Evolutionary conservation across 1,284 basidiomycete genomes (phyloP).

Genomic region (Dichomitus squalens): DNA sequence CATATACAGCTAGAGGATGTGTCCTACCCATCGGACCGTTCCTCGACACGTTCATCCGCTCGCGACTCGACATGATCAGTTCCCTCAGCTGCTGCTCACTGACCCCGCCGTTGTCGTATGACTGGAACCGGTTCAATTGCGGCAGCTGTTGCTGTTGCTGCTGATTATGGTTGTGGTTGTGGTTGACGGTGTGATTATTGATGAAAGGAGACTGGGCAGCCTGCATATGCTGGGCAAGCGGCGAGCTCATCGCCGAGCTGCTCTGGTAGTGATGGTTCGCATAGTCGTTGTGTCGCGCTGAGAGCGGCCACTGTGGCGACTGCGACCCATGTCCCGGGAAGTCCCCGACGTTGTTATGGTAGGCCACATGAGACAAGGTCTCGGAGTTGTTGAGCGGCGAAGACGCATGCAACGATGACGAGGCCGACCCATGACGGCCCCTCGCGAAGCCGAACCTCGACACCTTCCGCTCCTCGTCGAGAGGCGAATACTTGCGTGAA

Average conservation of each 20-base stretch:
- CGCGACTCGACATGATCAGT: conserved; percentile 69
- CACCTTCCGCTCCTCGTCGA: conserved; percentile 75
- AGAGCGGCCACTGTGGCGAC: conserved; percentile 46
- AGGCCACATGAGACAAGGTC: conserved; percentile 42
- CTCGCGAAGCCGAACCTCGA: conserved; percentile 87
- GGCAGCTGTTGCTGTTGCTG: conserved; percentile 27
- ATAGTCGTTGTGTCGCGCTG: conserved; percentile 44
- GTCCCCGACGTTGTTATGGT: conserved; percentile 45
- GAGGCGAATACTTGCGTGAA: conserved; percentile 34
- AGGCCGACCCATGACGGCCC: conserved; percentile 64
- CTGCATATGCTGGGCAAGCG: conserved; percentile 51
- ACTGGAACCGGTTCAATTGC: conserved; percentile 52
- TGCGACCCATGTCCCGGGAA: conserved; percentile 37
- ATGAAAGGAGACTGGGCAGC: conserved; percentile 33
- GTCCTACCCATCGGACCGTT: conserved; percentile 51
- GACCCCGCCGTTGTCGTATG: conserved; percentile 52
- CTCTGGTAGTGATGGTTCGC: conserved; percentile 36
- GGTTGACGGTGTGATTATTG: conserved; percentile 34
- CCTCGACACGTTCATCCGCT: conserved; percentile 43
- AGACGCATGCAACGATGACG: conserved; percentile 60
- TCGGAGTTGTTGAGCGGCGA: conserved; percentile 60
- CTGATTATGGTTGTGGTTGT: conserved; percentile 32
- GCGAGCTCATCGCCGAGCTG: conserved; percentile 47
- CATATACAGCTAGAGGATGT: conserved; percentile 43
- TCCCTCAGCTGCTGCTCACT: conserved; percentile 77